Base-by-base conservation (phyloP, 225 moss, liverwort and hornwort genomes). In the Bryoerythrophyllum caledonicum region DNA sequence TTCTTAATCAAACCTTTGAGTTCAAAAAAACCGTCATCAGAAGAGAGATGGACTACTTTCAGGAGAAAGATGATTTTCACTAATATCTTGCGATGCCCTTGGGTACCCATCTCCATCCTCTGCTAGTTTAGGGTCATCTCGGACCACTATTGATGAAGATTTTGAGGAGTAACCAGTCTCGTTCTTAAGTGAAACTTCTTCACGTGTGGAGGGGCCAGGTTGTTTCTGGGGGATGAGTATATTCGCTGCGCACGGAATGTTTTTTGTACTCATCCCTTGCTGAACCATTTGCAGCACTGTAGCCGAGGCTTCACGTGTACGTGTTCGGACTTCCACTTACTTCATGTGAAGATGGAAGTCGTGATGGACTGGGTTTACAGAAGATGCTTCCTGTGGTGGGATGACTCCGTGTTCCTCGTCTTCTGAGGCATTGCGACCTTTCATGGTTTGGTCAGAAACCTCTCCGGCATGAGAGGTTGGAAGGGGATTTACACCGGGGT, bases 401-500 rank as follows among this genome's bases (percentile, higher is more conserved):
- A 63, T 52, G 52, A 43, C 37, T 12, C 74, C 54, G 13, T 40
- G 54, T 41, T 65, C 55, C 76, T 75, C 41, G 28, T 51, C 24
- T 37, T 15, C 41, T 30, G 23, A 62, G 34, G 53, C 53, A 61
- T 21, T 61, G 41, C 40, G 28, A 54, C 69, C 38, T 74, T 74
- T 55, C 65, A 41, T 60, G 65, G 46, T 17, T 26, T 34, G 12
- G 21, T 52, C n/a, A 58, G 59, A 58, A 32, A 68, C 14, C 53
- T 66, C 60, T 62, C 15, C 8, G 62, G 24, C 15, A 44, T 26
- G 35, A 66, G 44, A 64, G 63, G 32, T 32, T 8, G 44, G 4
- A 65, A 27, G 10, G 4, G 52, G 7, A 53, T 52, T 43, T 37
- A 40, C 80, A 79, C 46, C 27, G 38, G 37, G 35, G 81, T 70